Percentiles rank a stretch among this genome's conserved stretches.
These are phyloP conservation scores for Nakaseomyces glabratus DNA, from an alignment of 1,139 yeast species.

Conservation along the genomic window DNA sequence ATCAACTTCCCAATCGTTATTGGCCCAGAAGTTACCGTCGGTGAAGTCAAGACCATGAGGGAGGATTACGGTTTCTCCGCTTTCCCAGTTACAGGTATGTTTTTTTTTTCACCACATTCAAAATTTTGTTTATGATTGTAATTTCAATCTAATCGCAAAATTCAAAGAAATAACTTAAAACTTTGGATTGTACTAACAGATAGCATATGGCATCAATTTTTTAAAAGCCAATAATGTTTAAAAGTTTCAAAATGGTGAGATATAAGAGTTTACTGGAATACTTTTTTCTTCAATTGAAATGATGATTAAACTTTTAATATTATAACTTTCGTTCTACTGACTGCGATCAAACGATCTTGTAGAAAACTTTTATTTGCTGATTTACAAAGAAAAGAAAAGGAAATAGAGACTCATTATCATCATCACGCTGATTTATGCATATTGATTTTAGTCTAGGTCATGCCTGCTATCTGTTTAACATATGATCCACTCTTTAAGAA, in stretches of 20 bases:
- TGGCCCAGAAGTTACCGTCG: constrained; percentile 66
- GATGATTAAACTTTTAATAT: constrained; percentile 49
- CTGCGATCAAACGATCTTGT: constrained; percentile 92
- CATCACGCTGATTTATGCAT: too few relatives aligned
- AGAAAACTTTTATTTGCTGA: constrained; percentile 53
- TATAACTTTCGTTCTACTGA: constrained; percentile 99
- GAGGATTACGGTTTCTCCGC: constrained; percentile 82
- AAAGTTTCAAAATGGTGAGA: too few relatives aligned
- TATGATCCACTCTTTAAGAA: too few relatives aligned
- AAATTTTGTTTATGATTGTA: constrained; percentile 6
- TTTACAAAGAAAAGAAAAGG: not conserved
- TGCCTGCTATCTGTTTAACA: too few relatives aligned
- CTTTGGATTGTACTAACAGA: too few relatives aligned
- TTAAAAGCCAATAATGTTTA: too few relatives aligned
- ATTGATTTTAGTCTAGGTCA: too few relatives aligned
- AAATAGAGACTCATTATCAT: not conserved
- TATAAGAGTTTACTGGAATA: too few relatives aligned
- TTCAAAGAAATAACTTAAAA: too few relatives aligned
- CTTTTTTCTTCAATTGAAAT: constrained; percentile 26
- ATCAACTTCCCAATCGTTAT: constrained; percentile 90
- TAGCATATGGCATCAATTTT: too few relatives aligned
- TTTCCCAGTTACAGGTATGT: constrained; percentile 99
- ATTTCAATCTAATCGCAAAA: constrained; percentile 5
- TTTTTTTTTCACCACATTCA: constrained; percentile 8
- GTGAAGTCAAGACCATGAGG: constrained; percentile 68